A percentile compares a stretch with the other conserved stretches of the same genome.
phyloP scores from a whole-genome alignment of 2,329 filamentous ascomycete species.

The Neospermospora avenae region DNA sequence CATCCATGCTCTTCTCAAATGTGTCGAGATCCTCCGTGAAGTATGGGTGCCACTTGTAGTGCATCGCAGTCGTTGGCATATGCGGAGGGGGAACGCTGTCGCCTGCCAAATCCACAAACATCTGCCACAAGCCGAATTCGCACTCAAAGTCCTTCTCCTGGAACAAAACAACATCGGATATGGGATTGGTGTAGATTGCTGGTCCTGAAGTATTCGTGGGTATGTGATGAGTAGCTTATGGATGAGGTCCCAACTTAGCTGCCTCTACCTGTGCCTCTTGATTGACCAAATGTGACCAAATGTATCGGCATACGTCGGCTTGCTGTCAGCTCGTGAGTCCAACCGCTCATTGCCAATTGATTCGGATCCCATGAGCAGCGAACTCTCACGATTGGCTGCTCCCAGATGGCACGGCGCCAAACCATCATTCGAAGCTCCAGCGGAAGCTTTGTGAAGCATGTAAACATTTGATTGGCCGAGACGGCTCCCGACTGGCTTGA shows the following conservation, averaged over 20 bases:
- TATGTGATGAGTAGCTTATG: background rate
- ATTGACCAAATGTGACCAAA: background rate
- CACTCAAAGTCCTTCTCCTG: background rate
- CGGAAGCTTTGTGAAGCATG: background rate
- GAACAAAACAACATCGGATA: background rate
- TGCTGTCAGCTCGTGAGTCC: background rate
- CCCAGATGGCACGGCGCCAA: background rate
- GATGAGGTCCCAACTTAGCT: no score
- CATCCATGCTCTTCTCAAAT: background rate
- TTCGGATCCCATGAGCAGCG: background rate
- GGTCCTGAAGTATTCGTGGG: background rate
- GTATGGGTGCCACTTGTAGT: background rate
- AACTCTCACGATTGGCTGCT: background rate
- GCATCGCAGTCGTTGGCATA: background rate
- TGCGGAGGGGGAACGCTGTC: background rate
- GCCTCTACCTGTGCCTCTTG: background rate
- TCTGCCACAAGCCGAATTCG: background rate
- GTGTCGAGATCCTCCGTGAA: background rate
- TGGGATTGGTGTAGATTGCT: background rate
- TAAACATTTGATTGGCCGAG: background rate
- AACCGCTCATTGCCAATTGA: background rate
- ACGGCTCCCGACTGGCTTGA: background rate
- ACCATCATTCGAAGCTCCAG: background rate
- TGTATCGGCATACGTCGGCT: background rate
- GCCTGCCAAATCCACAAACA: background rate